These are phyloP conservation scores for Neospora caninum DNA, from an alignment of 169 alveolate genomes.

Conservation along the genomic window DNA sequence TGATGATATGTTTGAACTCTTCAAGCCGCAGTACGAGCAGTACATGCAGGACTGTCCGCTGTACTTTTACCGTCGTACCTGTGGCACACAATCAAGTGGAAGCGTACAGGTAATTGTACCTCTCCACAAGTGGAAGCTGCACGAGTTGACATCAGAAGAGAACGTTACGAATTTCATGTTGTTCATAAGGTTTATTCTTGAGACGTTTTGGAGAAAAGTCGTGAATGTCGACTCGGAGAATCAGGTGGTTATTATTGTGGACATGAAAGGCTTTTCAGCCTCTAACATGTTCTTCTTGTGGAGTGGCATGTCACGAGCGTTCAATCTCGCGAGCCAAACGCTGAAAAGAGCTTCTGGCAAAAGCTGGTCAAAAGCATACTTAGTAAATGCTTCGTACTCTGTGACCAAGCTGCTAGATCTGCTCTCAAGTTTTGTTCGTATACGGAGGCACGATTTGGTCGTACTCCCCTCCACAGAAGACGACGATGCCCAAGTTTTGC, in stretches of 20 bases:
- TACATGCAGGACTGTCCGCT: not conserved
- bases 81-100: not conserved
- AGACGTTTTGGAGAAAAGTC: constrained; percentile 13
- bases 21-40: not conserved
- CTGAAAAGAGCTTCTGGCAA: not conserved
- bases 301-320: not conserved
- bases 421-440: not conserved
- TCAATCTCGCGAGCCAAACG: not conserved
- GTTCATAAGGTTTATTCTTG: not conserved
- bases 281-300: not conserved
- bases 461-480: not conserved
- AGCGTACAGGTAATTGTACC: not conserved
- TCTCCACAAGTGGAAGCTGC: not conserved
- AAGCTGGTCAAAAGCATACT: not conserved
- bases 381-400: not conserved
- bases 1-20: not conserved
- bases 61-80: not conserved
- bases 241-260: not conserved
- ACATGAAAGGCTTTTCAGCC: not conserved
- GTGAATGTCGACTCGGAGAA: not conserved
- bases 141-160: not conserved
- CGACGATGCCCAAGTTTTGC: not conserved
- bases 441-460: not conserved
- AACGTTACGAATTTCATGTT: not conserved
- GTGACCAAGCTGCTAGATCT: not conserved